A percentile compares a stretch with the other conserved stretches of the same genome.
Evolutionary conservation across 1,284 basidiomycete genomes (phyloP).

Genomic region (Sphagnurus paluster): DNA sequence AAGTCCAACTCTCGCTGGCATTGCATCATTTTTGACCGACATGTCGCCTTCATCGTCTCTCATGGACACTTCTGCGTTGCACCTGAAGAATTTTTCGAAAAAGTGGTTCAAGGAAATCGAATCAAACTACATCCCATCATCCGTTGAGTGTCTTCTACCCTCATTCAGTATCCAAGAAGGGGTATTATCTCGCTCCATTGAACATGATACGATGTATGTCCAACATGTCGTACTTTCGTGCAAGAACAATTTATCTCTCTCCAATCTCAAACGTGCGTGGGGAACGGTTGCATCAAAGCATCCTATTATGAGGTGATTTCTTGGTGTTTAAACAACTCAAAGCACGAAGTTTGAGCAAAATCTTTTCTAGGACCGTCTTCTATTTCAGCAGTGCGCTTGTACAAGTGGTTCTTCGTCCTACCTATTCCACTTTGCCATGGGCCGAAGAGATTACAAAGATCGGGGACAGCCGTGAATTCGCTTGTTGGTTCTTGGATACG

Average conservation of each 20-base stretch:
- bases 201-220: conserved; percentile 41
- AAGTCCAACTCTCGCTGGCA: conserved; percentile 33
- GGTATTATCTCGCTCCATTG: conserved; percentile 43
- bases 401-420: conserved; percentile 39
- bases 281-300: conserved; percentile 29
- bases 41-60: background rate
- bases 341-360: background rate
- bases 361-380: conserved; percentile 42
- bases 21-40: conserved; percentile 27
- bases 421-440: conserved; percentile 29
- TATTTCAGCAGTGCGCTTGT: conserved; percentile 39
- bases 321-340: conserved; percentile 3
- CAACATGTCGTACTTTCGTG: conserved; percentile 44
- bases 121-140: conserved; percentile 22
- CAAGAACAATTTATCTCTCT: conserved; percentile 23
- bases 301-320: conserved; percentile 41
- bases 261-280: conserved; percentile 37
- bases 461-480: conserved; percentile 25
- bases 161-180: conserved; percentile 52
- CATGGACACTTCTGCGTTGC: conserved; percentile 10
- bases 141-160: conserved; percentile 39
- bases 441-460: conserved; percentile 16
- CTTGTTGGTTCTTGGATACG: conserved; percentile 30
- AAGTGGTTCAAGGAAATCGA: conserved; percentile 29
- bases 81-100: conserved; percentile 27